Conservation (phyloP, 352 stramenopile genomes). For the Phytophthora palmivora region DNA sequence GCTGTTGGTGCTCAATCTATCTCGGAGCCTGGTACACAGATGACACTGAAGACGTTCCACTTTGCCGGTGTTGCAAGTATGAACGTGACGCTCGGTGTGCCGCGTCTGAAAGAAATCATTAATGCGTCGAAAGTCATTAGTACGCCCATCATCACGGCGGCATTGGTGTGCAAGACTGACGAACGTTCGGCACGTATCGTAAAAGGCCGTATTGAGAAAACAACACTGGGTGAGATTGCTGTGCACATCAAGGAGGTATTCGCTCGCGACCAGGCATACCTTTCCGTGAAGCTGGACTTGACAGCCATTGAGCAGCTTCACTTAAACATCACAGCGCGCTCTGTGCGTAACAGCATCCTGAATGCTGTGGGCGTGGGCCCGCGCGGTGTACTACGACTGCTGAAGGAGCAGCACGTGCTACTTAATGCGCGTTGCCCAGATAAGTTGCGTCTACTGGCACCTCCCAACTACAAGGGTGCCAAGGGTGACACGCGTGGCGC, state of each 20-base stretch:
- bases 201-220: conserved; percentile 99
- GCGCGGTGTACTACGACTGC: conserved; percentile 69
- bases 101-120: conserved; percentile 98
- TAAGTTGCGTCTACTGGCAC: conserved; percentile 84
- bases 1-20: conserved; percentile 98
- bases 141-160: conserved; percentile 99
- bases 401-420: conserved; percentile 89
- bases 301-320: conserved; percentile 97
- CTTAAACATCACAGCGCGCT: conserved; percentile 93
- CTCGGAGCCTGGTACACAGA: conserved; percentile 95
- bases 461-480: conserved; percentile 88
- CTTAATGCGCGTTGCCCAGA: conserved; percentile 84
- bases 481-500: conserved; percentile 77
- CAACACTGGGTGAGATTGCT: conserved; percentile 95
- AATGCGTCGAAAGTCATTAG: conserved; percentile 98
- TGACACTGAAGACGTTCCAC: conserved; percentile 99
- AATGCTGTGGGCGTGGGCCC: conserved; percentile 76
- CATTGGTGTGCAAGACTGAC: conserved; percentile 96
- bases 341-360: conserved; percentile 94
- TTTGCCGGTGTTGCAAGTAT: conserved; percentile 99
- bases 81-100: conserved; percentile 99
- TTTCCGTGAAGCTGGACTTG: conserved; percentile 98
- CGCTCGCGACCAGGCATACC: conserved; percentile 92
- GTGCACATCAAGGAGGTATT: conserved; percentile 99
- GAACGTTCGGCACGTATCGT: conserved; percentile 97